Evolutionary conservation across 805 yeast genomes (phyloP), one percentile per base, ranked within the genome.

Genomic region (Starmerella bacillaris): DNA sequence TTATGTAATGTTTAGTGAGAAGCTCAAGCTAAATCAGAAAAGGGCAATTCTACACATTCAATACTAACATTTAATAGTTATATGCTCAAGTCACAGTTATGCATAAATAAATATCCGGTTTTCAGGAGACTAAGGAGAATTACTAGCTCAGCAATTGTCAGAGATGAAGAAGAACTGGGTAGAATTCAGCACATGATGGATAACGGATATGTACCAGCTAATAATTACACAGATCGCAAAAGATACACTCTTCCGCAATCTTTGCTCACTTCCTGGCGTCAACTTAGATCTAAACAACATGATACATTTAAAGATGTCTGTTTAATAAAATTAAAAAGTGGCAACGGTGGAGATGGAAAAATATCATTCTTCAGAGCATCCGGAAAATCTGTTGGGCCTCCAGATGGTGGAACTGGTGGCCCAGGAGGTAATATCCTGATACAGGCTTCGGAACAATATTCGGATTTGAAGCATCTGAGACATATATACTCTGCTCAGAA

Each of bases 321-420:
- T 39, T 65, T 79, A 5, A 63, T 86, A 7, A 69, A 68, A 37
- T 59, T 82, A 6, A 52, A 58, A 3, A 71, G 92, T 19, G 98
- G 98, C 0, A 63, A 59, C 27, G 98, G 98, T 16, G 98, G 98
- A 2, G 64, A 75, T 51, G 98, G 98, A 5, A 63, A 69, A 21
- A 75, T 82, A 0, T 77, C 95, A 0, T 89, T 89, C 55, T 67
- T 74, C 39, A 63, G 94, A 44, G 96, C 82, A 45, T 78, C 93
- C 3, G 79, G 83, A 27, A 58, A 79, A 29, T 65, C 93, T 0
- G 65, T 67, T 15, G 98, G 98, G 0, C 96, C 98, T 0, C 93
- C 98, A 0, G 92, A 84, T 55, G 98, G 98, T n/a, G 98, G 98
- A 7, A 95, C 89, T 57, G 98, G 98, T 21, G 98, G 96, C 4